A percentile compares a stretch with the other conserved stretches of the same genome.
Evolutionary conservation across 1,139 yeast genomes (phyloP).

Genomic region (Suhomyces anneliseae): DNA sequence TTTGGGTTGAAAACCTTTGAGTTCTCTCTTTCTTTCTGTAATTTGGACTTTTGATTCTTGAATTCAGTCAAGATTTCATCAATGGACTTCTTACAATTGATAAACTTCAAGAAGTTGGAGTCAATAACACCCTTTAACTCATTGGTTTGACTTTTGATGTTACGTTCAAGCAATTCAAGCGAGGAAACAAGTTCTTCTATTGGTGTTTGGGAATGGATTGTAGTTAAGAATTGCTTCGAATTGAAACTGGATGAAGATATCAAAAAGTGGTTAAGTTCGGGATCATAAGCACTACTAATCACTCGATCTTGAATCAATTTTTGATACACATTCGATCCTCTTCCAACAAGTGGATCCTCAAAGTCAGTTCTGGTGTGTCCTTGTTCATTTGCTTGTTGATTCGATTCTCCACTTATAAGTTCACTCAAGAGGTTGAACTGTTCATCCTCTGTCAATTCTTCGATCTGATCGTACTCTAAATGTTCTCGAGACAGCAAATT

Average conservation of each 20-base stretch:
- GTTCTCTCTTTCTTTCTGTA: slow-evolving; percentile 39
- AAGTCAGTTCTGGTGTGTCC: slow-evolving; percentile 14
- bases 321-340: slow-evolving; percentile 43
- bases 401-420: slow-evolving; percentile 19
- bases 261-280: slow-evolving; percentile 53
- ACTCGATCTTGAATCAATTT: slow-evolving; percentile 41
- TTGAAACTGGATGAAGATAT: slow-evolving; percentile 74
- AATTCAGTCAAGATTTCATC: slow-evolving; percentile 39
- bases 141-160: slow-evolving; percentile 63
- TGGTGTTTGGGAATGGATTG: slow-evolving; percentile 70
- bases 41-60: slow-evolving; percentile 35
- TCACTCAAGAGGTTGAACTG: slow-evolving; percentile 31
- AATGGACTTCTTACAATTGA: slow-evolving; percentile 65
- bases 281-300: slow-evolving; percentile 39
- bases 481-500: slow-evolving; percentile 17
- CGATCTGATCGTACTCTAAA: slow-evolving; percentile 27
- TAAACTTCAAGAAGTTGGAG: slow-evolving; percentile 71
- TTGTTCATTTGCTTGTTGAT: slow-evolving; percentile 1
- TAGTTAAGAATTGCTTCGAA: slow-evolving; percentile 65
- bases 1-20: slow-evolving; percentile 43
- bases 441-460: slow-evolving; percentile 26
- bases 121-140: slow-evolving; percentile 69
- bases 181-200: slow-evolving; percentile 60
- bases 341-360: slow-evolving; percentile 58
- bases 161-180: slow-evolving; percentile 57